Conservation (phyloP, 1,284 basidiomycete species). For the Moesziomyces sp. region DNA sequence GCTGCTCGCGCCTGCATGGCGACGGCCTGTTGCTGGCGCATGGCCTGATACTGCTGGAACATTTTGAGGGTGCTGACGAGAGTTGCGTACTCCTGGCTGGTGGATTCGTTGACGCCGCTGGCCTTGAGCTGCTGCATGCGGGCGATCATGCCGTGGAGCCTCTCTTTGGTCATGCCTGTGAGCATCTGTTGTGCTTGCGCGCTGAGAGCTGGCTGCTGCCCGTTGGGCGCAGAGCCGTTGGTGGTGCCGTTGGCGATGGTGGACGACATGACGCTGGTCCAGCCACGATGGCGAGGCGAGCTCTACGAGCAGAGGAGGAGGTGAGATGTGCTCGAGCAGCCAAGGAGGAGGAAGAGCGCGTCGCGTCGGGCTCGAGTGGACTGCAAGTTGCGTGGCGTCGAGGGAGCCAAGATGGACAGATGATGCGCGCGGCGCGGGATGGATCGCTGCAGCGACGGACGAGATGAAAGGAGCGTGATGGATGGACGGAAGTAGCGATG, state of each 20-base stretch:
- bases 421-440: too few species aligned
- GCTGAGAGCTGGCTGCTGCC: conserved; percentile 35
- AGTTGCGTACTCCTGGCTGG: conserved; percentile 66
- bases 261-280: conserved; percentile 29
- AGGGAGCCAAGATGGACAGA: too few species aligned
- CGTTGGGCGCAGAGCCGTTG: conserved; percentile 31
- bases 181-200: conserved; percentile 59
- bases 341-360: not conserved
- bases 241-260: conserved; percentile 43
- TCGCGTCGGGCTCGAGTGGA: too few species aligned
- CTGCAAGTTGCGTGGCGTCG: too few species aligned
- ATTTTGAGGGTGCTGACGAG: conserved; percentile 64
- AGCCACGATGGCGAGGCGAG: not conserved
- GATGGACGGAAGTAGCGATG: too few species aligned
- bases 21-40: conserved; percentile 60
- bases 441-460: too few species aligned
- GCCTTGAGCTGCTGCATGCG: conserved; percentile 68
- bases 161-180: conserved; percentile 65
- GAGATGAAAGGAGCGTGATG: too few species aligned
- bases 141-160: conserved; percentile 59
- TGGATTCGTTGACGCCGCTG: conserved; percentile 67
- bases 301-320: conserved; percentile 2
- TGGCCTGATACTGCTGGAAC: conserved; percentile 64
- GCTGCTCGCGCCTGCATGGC: conserved; percentile 44
- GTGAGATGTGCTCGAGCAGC: not conserved